Base-by-base conservation (phyloP, 2,329 filamentous ascomycete species). In the Ceratocystis alfenasii region DNA sequence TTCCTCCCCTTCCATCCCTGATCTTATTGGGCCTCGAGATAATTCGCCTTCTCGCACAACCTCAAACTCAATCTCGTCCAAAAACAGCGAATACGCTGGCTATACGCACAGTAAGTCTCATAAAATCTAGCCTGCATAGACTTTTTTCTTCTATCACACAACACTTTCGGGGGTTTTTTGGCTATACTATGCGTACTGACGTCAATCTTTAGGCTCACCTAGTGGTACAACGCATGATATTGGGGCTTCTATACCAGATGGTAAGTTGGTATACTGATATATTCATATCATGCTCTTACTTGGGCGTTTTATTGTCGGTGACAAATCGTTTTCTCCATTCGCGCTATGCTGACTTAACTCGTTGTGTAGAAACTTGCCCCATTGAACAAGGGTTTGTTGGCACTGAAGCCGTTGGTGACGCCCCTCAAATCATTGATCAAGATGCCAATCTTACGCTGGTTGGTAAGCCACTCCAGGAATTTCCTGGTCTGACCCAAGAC, bases 251-350 rank as follows among this genome's bases (percentile, higher is more conserved):
- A 33, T 28, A 30, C 55, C 6, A 17, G 25, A 33, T 17, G 65
- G 59, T 66, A 60, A 62, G 60, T 63, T 66, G 60, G 65, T 60
- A 36, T 36, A 20, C 8, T 59, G 28, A 59, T 36, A 12, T 36
- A 15, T 20, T 7, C 7, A 36, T 7, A 25, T 25, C 3, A 22
- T 59, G 28, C 25, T 36, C 5, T 59, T 36, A 17, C 7, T 36
- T n/a, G 10, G 3, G 28, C 5, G 5, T 15, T 36, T 36, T 33
- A 6, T 59, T 59, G 25, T 7, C 55, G 17, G 25, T 20, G 5
- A 30, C 22, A 15, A 53, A n/a, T 48, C 10, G 50, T 25, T 59
- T 36, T 36, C 28, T 59, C 12, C 55, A 10, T 55, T 28, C 10
- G 36, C 36, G 12, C 12, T 41, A 41, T 41, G 36, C 10, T 41